Base-by-base conservation (phyloP, 192 early-diverging fungal species). In the Rhizophlyctis rosea region DNA sequence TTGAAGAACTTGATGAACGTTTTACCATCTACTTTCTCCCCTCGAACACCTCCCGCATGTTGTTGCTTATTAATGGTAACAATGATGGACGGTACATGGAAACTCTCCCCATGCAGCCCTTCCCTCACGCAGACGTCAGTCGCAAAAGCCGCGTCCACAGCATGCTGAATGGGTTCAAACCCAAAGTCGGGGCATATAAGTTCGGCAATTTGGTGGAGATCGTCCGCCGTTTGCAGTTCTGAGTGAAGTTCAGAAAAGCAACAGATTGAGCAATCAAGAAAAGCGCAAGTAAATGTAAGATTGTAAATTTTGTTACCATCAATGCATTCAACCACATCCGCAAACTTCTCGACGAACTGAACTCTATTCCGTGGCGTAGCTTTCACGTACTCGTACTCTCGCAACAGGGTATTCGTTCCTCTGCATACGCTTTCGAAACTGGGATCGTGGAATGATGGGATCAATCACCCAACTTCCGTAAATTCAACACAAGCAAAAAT, bases 131-230 rank as follows among this genome's bases (percentile, higher is more conserved):
- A n/a, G n/a, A n/a, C n/a, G n/a, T n/a, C 57, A 1, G 29, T 36
- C 3, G 57, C 57, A 36, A 58, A 36, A 23, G 32, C 33, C n/a
- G 32, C 57, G 18, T 36, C 14, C 1, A 58, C 33, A 18, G 34
- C 57, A 36, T 58, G 57, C 16, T 58, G 18, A 34, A 29, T 39
- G 31, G 39, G 18, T n/a, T 58, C 57, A 34, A 34, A 36, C 2
- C 65, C 56, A 50, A 72, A 72, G 33, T 72, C 66, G 11, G 65
- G 58, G 52, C 71, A 72, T 18, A 72, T 52, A 21, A 72, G 61
- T 39, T 72, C 65, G 5, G 57, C 58, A 14, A 68, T 27, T 28
- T 72, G 71, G 29, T 69, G 71, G 33, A 57, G 53, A 24, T 67
- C 71, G 18, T 35, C 28, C 4, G 65, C 60, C 3, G 50, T 64